Evolutionary conservation across 2,329 filamentous ascomycete species (phyloP).

Genomic region (Xylariaceae sp.): DNA sequence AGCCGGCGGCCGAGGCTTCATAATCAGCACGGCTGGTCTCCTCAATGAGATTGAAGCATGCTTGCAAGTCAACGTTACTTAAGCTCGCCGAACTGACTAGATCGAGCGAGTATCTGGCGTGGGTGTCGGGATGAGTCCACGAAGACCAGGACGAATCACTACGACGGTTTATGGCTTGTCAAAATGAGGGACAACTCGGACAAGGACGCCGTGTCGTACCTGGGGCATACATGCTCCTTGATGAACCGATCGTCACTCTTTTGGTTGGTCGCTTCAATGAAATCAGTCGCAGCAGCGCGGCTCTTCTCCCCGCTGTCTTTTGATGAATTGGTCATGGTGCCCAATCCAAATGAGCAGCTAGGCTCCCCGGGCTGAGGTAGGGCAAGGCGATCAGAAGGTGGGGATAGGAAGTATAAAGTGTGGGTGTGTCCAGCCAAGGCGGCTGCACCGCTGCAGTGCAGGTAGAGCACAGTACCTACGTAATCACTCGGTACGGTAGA

Average conservation of each 20-base stretch:
- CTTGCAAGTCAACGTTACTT: slow-evolving; percentile 42
- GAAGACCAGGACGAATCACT: slow-evolving; percentile 26
- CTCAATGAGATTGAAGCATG: slow-evolving; percentile 56
- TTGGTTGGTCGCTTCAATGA: slow-evolving; percentile 47
- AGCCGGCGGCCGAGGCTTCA: slow-evolving; percentile 56
- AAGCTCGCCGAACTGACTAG: slow-evolving; percentile 43
- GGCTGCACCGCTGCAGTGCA: too few species aligned
- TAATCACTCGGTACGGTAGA: too few species aligned
- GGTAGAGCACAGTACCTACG: too few species aligned
- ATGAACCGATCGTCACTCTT: slow-evolving; percentile 48
- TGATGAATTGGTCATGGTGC: slow-evolving; percentile 20
- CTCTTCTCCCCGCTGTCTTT: slow-evolving; percentile 28
- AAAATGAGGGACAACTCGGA: not conserved
- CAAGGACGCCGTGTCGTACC: slow-evolving; percentile 35
- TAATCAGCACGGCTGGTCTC: slow-evolving; percentile 63
- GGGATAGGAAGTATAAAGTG: too few species aligned
- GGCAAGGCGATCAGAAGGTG: not conserved
- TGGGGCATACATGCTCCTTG: slow-evolving; percentile 43
- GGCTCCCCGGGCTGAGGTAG: not conserved
- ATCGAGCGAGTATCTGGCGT: slow-evolving; percentile 40
- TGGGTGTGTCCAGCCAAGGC: too few species aligned
- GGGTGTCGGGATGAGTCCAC: slow-evolving; percentile 51
- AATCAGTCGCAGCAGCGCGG: slow-evolving; percentile 28
- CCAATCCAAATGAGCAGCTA: not conserved
- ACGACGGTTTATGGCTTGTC: not conserved